Conservation (phyloP, 306 rosid genomes). For the Dicorynia guianensis region DNA sequence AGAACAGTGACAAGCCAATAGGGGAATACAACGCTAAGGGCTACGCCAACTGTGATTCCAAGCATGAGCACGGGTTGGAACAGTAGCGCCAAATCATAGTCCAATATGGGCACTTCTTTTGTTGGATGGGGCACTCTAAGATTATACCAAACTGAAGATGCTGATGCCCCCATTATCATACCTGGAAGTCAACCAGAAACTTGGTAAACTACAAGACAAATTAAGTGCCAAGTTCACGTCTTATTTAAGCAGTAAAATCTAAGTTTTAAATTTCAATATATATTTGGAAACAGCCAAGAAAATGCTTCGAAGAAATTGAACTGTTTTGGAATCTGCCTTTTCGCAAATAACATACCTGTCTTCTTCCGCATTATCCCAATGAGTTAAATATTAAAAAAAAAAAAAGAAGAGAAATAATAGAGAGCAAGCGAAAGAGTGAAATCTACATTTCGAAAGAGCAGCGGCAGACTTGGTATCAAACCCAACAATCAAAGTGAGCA, state of each 20-base stretch:
- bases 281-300: not conserved
- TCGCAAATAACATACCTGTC: not conserved
- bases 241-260: not conserved
- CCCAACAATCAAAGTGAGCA: slow-evolving; percentile 79
- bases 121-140: slow-evolving; percentile 90
- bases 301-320: not conserved
- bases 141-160: slow-evolving; percentile 89
- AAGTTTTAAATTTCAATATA: too few relatives aligned
- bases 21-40: slow-evolving; percentile 91
- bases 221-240: not conserved
- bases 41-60: slow-evolving; percentile 87
- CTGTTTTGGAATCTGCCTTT: not conserved
- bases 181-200: slow-evolving; percentile 49
- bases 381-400: not conserved
- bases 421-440: not conserved
- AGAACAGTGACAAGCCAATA: slow-evolving; percentile 95
- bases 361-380: not conserved
- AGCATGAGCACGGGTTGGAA: slow-evolving; percentile 97
- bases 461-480: slow-evolving; percentile 92
- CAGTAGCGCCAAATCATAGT: slow-evolving; percentile 81
- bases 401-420: not conserved
- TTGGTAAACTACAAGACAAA: not conserved
- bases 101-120: slow-evolving; percentile 80
- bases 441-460: slow-evolving; percentile 80
- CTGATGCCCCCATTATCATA: slow-evolving; percentile 95